Evolutionary conservation across 1,284 basidiomycete species (phyloP).

Genomic region (Ganoderma resinaceum): DNA sequence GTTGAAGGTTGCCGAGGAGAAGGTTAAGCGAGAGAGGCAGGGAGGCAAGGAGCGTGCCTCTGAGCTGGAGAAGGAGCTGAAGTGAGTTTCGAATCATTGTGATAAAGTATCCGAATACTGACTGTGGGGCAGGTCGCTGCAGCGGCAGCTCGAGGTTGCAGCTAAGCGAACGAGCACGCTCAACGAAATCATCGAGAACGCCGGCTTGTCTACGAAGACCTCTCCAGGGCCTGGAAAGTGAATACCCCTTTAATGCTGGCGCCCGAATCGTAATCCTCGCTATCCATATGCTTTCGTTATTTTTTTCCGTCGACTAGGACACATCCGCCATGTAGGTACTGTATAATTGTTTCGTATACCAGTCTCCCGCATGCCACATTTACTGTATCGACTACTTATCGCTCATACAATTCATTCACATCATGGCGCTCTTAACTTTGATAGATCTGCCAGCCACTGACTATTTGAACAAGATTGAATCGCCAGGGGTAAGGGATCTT

Average conservation of each 20-base stretch:
- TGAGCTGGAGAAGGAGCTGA: slow-evolving; percentile 75
- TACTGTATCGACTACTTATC: slow-evolving; percentile 30
- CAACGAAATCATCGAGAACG: slow-evolving; percentile 64
- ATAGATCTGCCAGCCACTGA: slow-evolving; percentile 37
- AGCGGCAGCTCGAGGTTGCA: slow-evolving; percentile 74
- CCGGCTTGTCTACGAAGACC: slow-evolving; percentile 44
- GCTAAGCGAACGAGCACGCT: slow-evolving; percentile 73
- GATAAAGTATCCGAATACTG: neutral
- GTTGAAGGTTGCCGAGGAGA: slow-evolving; percentile 88
- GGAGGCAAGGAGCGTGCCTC: slow-evolving; percentile 87
- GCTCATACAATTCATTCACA: slow-evolving; percentile 13
- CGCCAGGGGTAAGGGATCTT: neutral
- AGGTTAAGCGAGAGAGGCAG: slow-evolving; percentile 93
- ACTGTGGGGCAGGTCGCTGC: slow-evolving; percentile 57
- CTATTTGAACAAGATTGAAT: no score
- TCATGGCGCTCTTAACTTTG: neutral
- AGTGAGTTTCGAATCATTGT: slow-evolving; percentile 51
- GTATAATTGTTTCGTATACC: slow-evolving; percentile 29
- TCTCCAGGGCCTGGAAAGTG: slow-evolving; percentile 20
- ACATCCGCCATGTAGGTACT: slow-evolving; percentile 26
- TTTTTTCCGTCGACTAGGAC: slow-evolving; percentile 6
- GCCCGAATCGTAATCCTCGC: slow-evolving; percentile 13
- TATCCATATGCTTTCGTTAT: slow-evolving; percentile 22
- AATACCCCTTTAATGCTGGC: neutral
- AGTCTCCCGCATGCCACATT: slow-evolving; percentile 19